Evolutionary conservation across 106 monocot species (phyloP), one percentile per base, ranked within the genome.

Genomic region (Dioscorea dumetorum): DNA sequence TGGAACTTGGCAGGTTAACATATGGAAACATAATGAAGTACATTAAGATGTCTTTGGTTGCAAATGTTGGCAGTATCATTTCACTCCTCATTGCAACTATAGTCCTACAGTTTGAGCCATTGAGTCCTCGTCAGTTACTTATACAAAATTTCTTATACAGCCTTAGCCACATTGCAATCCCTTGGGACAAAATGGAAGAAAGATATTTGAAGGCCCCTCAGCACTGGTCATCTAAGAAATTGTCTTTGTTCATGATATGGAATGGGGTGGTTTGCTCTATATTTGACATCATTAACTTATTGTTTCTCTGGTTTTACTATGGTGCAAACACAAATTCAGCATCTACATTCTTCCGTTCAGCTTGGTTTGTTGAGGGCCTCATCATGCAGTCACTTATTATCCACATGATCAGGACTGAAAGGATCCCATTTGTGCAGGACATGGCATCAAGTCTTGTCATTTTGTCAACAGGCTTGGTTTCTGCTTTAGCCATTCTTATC

Each of bases 161-260:
- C 31, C 11, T 78, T 20, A 74, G 78, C 24, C 83, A 83, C 57
- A 78, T 78, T 71, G 74, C 71, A 62, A 79, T 83, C 5, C 83
- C 83, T 57, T 83, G 78, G 78, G 83, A 83, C 60, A 83, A 78
- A 66, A 65, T 78, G 66, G 78, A 79, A 8, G 78, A 71, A n/a
- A 70, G 70, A 20, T 74, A 75, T 62, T 58, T 24, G 22, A 71
- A 62, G 32, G 50, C 9, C 54, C 83, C 83, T 58, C 74, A 71
- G 15, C 50, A 49, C 1, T 83, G 74, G 74, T 75, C 74, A 31
- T 62, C 78, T 11, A 67, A 71, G 22, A 78, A 70, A 58, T 33
- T 83, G 13, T 74, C 74, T 22, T 2, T 67, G 17, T 83, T 83
- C 71, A 67, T 67, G 70, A 15, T 83, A 62, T 83, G 70, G 62